Base-by-base conservation (phyloP, 331 rosid genomes). In the Saraca asoca region DNA sequence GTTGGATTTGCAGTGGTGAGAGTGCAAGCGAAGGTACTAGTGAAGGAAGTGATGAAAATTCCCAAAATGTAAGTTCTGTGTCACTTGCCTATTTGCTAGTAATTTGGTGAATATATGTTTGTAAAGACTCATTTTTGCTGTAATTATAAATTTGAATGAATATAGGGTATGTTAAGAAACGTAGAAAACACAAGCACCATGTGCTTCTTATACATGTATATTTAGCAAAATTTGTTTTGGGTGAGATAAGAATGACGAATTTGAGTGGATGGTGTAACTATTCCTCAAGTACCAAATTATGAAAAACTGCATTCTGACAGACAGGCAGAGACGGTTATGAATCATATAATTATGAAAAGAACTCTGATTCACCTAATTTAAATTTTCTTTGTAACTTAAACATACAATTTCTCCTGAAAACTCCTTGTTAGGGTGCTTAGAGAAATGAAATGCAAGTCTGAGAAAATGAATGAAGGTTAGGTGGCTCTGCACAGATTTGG, bases 21-120 rank as follows among this genome's bases (percentile, higher is more conserved):
- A 93, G 98, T 81, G 95, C 71, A 56, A 93, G 96, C 75, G 98
- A 93, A 68, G 97, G 89, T 29, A 74, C 90, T 3, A 93, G 97
- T 78, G 98, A 93, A 70, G 94, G 98, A 78, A 93, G 97, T 39
- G 98, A 86, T 75, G 94, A 80, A 18, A 85, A 90, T 77, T 93
- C 98, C 68, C 85, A 93, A 75, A 89, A 83, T 81, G 98, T 93
- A 86, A 90, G 97, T 78, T 29, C 14, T 35, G 31, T 68, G 42
- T 34, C 51, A 15, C 68, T 70, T 41, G 44, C 37, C 58, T 31
- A 34, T 60, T 60, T 53, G 37, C 69, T 57, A 71, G 31, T 42
- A 54, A 16, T 43, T 14, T 50, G 48, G 39, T 51, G 17, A 39
- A 48, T 17, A 18, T 46, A 34, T 55, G 51, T 50, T 57, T 52